A percentile compares a stretch with the other conserved stretches of the same genome.
These are phyloP conservation scores for Benincasa hispida DNA, from an alignment of 306 rosid genomes.

Conservation along the genomic window DNA sequence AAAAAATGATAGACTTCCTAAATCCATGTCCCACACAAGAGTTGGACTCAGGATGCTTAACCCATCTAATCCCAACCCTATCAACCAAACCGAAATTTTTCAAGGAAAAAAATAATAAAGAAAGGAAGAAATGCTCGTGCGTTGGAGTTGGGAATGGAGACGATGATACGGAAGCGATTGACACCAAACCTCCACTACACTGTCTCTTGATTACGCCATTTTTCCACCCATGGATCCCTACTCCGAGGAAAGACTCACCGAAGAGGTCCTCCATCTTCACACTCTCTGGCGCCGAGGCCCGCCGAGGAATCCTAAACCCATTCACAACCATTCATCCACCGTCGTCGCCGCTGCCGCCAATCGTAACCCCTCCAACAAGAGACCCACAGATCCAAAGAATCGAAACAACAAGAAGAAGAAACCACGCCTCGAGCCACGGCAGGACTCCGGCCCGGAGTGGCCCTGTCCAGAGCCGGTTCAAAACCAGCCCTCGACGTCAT, in stretches of 20 bases:
- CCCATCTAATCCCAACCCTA: no score
- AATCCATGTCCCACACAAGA: no score
- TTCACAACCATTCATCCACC: neutral
- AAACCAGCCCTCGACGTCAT: constrained; percentile 6
- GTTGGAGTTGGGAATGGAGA: no score
- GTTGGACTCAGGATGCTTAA: no score
- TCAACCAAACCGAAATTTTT: no score
- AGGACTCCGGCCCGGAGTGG: constrained; percentile 19
- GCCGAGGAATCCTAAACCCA: constrained; percentile 13
- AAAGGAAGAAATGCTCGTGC: no score
- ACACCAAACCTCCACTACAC: neutral
- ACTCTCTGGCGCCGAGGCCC: constrained; percentile 68
- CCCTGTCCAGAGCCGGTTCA: constrained; percentile 13
- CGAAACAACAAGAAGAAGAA: neutral
- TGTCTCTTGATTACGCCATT: neutral
- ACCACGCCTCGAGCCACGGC: constrained; percentile 11
- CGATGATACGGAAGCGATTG: no score
- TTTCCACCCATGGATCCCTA: constrained; percentile 22
- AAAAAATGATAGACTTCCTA: no score
- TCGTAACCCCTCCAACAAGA: neutral
- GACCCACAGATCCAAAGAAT: neutral
- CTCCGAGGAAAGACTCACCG: constrained; percentile 21
- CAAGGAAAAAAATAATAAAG: no score
- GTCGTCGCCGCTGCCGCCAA: neutral
- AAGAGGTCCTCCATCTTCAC: constrained; percentile 51